A percentile compares a stretch with the other conserved stretches of the same genome.
phyloP scores from a whole-genome alignment of 305 asterid genomes.

The Petunia hybrid region DNA sequence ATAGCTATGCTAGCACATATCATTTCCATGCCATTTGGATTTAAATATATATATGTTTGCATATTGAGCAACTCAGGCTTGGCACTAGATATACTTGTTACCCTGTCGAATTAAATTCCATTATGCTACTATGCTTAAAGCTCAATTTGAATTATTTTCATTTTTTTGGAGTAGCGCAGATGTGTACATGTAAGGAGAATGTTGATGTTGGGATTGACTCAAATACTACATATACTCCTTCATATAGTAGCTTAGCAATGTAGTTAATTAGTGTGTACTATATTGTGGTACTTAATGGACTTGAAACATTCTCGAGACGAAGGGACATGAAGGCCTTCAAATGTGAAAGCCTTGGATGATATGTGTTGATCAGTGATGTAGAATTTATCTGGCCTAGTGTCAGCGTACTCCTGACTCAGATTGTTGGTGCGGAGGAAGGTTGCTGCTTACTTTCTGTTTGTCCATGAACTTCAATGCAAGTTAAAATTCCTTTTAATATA shows the following conservation, averaged over 20 bases:
- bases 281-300: background rate
- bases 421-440: background rate
- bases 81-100: conserved; percentile 18
- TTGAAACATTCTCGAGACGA: background rate
- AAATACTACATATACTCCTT: too few relatives aligned
- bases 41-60: conserved; percentile 12
- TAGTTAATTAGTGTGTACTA: too few relatives aligned
- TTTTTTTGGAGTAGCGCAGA: too few relatives aligned
- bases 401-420: background rate
- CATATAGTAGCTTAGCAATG: too few relatives aligned
- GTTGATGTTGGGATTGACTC: too few relatives aligned
- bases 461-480: background rate
- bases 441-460: background rate
- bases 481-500: background rate
- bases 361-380: background rate
- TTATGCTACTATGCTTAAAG: background rate
- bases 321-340: conserved; percentile 1
- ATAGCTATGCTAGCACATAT: background rate
- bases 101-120: background rate
- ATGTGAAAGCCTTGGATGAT: background rate
- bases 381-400: background rate
- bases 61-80: background rate
- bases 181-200: too few relatives aligned
- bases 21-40: background rate
- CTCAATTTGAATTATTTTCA: too few relatives aligned